Conservation (phyloP, 2,329 filamentous ascomycete species). For the Colletotrichum sidae region DNA sequence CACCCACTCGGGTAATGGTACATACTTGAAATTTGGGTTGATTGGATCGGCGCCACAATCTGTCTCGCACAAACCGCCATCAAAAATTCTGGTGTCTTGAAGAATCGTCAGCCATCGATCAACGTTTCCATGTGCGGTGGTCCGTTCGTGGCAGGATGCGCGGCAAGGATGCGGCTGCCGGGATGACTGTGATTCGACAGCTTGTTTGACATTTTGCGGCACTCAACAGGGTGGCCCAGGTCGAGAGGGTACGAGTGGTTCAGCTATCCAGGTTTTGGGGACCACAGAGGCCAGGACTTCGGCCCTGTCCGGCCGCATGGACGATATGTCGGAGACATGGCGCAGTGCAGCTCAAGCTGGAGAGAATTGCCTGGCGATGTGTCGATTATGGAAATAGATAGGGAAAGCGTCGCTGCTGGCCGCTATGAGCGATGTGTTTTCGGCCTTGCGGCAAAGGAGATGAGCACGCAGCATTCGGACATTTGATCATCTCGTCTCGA, state of each 20-base stretch:
- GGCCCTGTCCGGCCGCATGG: slow-evolving; percentile 18
- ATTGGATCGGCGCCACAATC: too few species aligned
- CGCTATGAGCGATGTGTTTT: too few species aligned
- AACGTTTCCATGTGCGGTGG: slow-evolving; percentile 21
- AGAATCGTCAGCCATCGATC: slow-evolving; percentile 11
- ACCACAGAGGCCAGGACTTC: slow-evolving; percentile 12
- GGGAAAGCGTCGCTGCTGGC: too few species aligned
- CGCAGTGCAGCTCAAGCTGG: neutral
- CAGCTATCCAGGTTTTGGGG: slow-evolving; percentile 24
- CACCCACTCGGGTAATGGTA: too few species aligned
- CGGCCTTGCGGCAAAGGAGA: too few species aligned
- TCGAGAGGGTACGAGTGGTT: neutral
- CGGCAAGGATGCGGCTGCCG: slow-evolving; percentile 28
- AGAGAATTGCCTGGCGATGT: too few species aligned
- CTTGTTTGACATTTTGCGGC: slow-evolving; percentile 19
- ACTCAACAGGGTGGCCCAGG: slow-evolving; percentile 17
- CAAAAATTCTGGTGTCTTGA: neutral
- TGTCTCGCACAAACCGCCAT: too few species aligned
- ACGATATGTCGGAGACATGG: slow-evolving; percentile 3
- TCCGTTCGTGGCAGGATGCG: slow-evolving; percentile 31
- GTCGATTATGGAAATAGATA: too few species aligned
- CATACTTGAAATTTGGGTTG: too few species aligned
- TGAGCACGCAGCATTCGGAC: too few species aligned
- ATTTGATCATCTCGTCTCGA: too few species aligned
- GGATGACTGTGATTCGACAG: slow-evolving; percentile 30